Evolutionary conservation across 768 basidiomycete genomes (phyloP), one percentile per base, ranked within the genome.

Genomic region (Auricularia cornea): DNA sequence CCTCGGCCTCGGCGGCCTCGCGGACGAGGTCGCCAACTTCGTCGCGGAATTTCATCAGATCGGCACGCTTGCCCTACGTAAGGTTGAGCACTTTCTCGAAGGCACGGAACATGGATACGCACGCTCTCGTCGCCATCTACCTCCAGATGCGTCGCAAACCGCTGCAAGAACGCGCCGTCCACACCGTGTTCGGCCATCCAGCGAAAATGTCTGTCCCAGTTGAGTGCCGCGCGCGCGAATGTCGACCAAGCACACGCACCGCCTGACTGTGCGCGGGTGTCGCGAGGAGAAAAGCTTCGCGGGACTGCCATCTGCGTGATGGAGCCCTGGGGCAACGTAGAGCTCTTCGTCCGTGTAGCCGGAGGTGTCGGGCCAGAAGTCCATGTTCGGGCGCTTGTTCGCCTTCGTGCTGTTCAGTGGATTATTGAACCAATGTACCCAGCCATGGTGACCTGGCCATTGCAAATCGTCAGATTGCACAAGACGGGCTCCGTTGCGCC

Each of bases 151-250:
- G 84, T 81, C 1, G 81, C 81, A 70, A 92, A 92, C 3, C 92
- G 84, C 72, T 93, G 91, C 23, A 93, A 71, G 71, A 93, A 92
- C 2, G 83, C 89, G 14, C 91, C 92, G 65, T 92, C 89, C 41
- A 94, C 83, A 54, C 86, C 85, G 66, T 90, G 86, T 66, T 83
- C 76, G 4, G 89, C 89, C 92, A 94, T 93, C 90, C 89, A 90
- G 67, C 83, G 81, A 71, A 90, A 90, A 70, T 91, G 89, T 40
- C 85, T 81, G 56, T 65, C 59, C 56, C 63, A 31, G 10, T 59
- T 28, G 48, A 65, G 60, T 28, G 30, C 62, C 38, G 31, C 60
- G 18, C n/a, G 41, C 59, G 59, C 18, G 32, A 59, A 33, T 2
- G 38, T 5, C 62, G 41, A n/a, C 62, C 62, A 28, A 23, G 12